These are phyloP conservation scores for Myochromella boudieri DNA, from an alignment of 768 basidiomycete genomes.

Conservation along the genomic window DNA sequence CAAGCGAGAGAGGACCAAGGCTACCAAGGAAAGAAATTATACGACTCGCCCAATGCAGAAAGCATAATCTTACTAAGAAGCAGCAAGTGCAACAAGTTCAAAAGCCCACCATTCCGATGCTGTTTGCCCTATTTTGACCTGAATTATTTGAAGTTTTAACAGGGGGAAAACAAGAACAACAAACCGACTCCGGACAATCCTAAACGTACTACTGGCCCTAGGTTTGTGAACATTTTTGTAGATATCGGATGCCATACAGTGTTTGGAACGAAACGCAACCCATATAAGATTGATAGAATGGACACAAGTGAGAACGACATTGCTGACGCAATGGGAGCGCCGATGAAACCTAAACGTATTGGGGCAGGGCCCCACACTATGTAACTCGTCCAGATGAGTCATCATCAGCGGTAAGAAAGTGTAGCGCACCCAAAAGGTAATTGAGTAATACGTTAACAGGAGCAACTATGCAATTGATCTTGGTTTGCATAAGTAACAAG, in stretches of 20 bases:
- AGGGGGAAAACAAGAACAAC: constrained; percentile 12
- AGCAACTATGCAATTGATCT: constrained; percentile 49
- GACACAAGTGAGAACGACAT: constrained; percentile 84
- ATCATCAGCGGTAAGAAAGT: background rate
- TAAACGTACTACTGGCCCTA: constrained; percentile 66
- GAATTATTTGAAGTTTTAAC: background rate
- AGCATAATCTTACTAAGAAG: constrained; percentile 1
- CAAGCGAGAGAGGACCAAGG: constrained; percentile 75
- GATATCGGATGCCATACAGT: constrained; percentile 84
- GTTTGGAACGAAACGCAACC: constrained; percentile 54
- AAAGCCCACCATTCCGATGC: constrained; percentile 56
- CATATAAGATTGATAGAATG: constrained; percentile 59
- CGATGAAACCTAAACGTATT: constrained; percentile 83
- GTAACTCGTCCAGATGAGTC: background rate
- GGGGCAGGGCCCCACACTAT: constrained; percentile 78
- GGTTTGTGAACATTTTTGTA: constrained; percentile 58
- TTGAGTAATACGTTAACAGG: constrained; percentile 84
- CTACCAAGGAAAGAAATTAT: constrained; percentile 31
- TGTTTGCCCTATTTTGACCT: constrained; percentile 52
- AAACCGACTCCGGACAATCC: constrained; percentile 78
- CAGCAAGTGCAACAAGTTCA: constrained; percentile 10
- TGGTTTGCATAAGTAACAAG: constrained; percentile 13
- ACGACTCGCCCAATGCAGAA: background rate
- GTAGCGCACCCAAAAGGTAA: constrained; percentile 65
- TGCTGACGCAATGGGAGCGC: constrained; percentile 87